Conservation (phyloP, 352 stramenopile genomes). For the Phytophthora sojae region DNA sequence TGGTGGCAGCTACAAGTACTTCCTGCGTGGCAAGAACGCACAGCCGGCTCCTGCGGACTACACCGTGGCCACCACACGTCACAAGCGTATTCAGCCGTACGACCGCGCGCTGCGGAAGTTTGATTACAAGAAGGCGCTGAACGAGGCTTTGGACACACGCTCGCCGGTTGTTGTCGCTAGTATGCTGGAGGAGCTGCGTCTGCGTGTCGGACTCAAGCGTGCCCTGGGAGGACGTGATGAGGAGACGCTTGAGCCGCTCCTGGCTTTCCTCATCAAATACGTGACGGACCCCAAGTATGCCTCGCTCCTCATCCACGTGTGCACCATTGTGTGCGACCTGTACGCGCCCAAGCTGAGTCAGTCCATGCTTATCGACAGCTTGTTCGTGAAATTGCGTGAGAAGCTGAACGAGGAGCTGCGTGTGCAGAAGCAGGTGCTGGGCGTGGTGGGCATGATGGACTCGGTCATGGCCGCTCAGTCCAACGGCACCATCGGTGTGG, state of each 20-base stretch:
- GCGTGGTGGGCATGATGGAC: slow-evolving; percentile 91
- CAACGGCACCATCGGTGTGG: slow-evolving; percentile 56
- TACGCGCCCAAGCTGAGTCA: slow-evolving; percentile 94
- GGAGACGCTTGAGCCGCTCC: slow-evolving; percentile 93
- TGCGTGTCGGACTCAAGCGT: slow-evolving; percentile 90
- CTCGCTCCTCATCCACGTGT: slow-evolving; percentile 92
- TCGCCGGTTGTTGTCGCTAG: slow-evolving; percentile 93
- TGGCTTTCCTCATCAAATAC: slow-evolving; percentile 96
- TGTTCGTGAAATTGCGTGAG: slow-evolving; percentile 94
- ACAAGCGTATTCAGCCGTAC: slow-evolving; percentile 93
- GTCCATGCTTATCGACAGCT: slow-evolving; percentile 92
- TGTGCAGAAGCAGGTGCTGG: slow-evolving; percentile 87
- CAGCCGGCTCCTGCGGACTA: slow-evolving; percentile 82
- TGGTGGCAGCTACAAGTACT: slow-evolving; percentile 91
- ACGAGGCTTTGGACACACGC: slow-evolving; percentile 93
- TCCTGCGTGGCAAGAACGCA: slow-evolving; percentile 88
- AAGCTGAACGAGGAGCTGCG: slow-evolving; percentile 88
- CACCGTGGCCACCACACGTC: slow-evolving; percentile 79
- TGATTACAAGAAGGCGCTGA: slow-evolving; percentile 96
- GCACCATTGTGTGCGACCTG: slow-evolving; percentile 93
- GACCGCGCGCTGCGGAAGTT: slow-evolving; percentile 95
- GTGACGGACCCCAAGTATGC: slow-evolving; percentile 95
- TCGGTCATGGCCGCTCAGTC: slow-evolving; percentile 88
- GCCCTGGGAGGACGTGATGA: slow-evolving; percentile 94
- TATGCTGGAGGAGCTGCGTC: slow-evolving; percentile 95